Evolutionary conservation across 2,329 filamentous ascomycete species (phyloP).

Genomic region (Ceratocystis papillata): DNA sequence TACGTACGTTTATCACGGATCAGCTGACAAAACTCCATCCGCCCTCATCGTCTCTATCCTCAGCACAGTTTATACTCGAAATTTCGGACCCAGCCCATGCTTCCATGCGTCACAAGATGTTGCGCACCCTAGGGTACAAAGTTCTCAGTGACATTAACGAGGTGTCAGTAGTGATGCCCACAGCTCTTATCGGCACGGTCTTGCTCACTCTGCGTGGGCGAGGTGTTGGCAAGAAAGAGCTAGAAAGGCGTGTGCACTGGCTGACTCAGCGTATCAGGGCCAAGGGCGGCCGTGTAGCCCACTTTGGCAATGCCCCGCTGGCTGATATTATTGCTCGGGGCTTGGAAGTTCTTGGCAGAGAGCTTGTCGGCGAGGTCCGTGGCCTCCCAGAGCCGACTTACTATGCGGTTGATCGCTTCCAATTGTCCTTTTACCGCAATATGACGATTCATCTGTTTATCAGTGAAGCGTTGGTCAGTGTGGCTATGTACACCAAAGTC

Average conservation of each 20-base stretch:
- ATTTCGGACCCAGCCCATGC: conserved; percentile 35
- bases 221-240: conserved; percentile 76
- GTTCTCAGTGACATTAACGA: conserved; percentile 90
- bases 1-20: conserved; percentile 68
- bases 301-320: conserved; percentile 74
- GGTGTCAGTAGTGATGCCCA: conserved; percentile 96
- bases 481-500: conserved; percentile 78
- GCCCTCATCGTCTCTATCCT: conserved; percentile 34
- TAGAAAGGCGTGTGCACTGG: conserved; percentile 84
- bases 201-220: conserved; percentile 81
- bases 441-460: conserved; percentile 99
- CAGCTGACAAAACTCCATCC: conserved; percentile 44
- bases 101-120: conserved; percentile 55
- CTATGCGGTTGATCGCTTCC: conserved; percentile 90
- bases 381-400: conserved; percentile 83
- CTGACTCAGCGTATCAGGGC: conserved; percentile 67
- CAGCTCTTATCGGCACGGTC: conserved; percentile 87
- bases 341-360: conserved; percentile 79
- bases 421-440: conserved; percentile 95
- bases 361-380: conserved; percentile 69
- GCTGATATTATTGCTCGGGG: conserved; percentile 78
- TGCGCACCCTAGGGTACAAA: conserved; percentile 82
- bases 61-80: conserved; percentile 34
- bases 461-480: conserved; percentile 79
- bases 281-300: conserved; percentile 84